phyloP scores from a whole-genome alignment of 306 rosid genomes.

The Fagus crenata region DNA sequence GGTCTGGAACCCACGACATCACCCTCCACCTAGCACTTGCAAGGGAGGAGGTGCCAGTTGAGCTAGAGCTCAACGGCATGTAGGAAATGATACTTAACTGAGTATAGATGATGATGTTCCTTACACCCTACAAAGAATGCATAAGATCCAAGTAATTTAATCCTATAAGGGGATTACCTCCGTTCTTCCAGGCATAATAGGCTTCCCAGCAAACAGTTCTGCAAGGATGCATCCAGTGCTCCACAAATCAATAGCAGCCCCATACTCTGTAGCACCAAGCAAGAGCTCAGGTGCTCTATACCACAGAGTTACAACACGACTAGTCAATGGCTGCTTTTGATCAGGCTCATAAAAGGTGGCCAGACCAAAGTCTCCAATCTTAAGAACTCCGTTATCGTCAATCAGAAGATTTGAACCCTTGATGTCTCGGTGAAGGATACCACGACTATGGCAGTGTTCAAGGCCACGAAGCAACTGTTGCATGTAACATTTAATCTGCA shows the following conservation, averaged over 20 bases:
- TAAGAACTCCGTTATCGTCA: constrained; percentile 71
- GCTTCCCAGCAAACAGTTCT: constrained; percentile 75
- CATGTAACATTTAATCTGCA: constrained; percentile 81
- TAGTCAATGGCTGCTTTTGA: constrained; percentile 69
- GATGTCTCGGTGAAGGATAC: constrained; percentile 88
- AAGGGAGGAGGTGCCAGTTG: too few relatives aligned
- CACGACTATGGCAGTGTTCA: constrained; percentile 80
- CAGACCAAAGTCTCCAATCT: constrained; percentile 93
- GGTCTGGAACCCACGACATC: too few relatives aligned
- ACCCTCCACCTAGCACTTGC: too few relatives aligned
- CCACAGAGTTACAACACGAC: constrained; percentile 93
- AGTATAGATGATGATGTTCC: background rate
- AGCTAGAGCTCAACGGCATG: too few relatives aligned
- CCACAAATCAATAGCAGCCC: constrained; percentile 80
- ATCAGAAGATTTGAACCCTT: constrained; percentile 89
- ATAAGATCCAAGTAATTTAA: background rate
- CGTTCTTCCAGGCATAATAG: constrained; percentile 96
- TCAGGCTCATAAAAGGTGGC: constrained; percentile 65
- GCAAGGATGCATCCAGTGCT: constrained; percentile 92
- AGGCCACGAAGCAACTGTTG: constrained; percentile 78
- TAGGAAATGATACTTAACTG: background rate
- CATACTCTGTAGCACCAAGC: constrained; percentile 83
- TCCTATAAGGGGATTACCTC: constrained; percentile 55
- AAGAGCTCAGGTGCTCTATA: constrained; percentile 95
- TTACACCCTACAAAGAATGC: background rate